Evolutionary conservation across 352 stramenopile genomes (phyloP).

Genomic region (Paralagenidium karlingii): DNA sequence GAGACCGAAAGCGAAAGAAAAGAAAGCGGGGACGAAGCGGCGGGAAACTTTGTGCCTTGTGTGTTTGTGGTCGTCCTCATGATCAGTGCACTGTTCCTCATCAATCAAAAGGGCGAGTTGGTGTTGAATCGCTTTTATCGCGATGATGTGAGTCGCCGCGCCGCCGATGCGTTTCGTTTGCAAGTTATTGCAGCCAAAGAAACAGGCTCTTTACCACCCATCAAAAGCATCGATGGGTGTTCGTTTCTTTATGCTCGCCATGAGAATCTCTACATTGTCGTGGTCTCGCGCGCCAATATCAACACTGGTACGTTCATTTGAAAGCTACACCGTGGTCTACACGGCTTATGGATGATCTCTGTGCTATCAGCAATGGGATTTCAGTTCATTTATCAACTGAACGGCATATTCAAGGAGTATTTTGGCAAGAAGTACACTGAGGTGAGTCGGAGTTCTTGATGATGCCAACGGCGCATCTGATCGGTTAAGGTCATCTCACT

Average conservation of each 20-base stretch:
- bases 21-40: no score
- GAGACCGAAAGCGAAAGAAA: no score
- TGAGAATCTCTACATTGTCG: constrained; percentile 97
- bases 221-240: constrained; percentile 94
- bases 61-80: no score
- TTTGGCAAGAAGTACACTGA: constrained; percentile 97
- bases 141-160: constrained; percentile 60
- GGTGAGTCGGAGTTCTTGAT: constrained; percentile 7
- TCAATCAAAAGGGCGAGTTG: constrained; percentile 72
- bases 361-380: constrained; percentile 81
- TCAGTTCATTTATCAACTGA: constrained; percentile 94
- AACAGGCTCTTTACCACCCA: constrained; percentile 87
- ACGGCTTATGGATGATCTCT: neutral
- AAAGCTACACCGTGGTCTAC: no score
- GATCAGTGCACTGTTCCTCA: constrained; percentile 74
- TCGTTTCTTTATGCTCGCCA: constrained; percentile 97
- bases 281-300: constrained; percentile 93
- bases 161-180: constrained; percentile 54
- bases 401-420: constrained; percentile 95
- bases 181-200: constrained; percentile 95
- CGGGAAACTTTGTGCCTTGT: no score
- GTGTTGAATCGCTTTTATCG: constrained; percentile 77
- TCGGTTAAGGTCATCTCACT: no score
- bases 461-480: no score
- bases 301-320: constrained; percentile 62